phyloP scores from a whole-genome alignment of 495 filamentous ascomycete genomes.

The Daldinia vernicosa region DNA sequence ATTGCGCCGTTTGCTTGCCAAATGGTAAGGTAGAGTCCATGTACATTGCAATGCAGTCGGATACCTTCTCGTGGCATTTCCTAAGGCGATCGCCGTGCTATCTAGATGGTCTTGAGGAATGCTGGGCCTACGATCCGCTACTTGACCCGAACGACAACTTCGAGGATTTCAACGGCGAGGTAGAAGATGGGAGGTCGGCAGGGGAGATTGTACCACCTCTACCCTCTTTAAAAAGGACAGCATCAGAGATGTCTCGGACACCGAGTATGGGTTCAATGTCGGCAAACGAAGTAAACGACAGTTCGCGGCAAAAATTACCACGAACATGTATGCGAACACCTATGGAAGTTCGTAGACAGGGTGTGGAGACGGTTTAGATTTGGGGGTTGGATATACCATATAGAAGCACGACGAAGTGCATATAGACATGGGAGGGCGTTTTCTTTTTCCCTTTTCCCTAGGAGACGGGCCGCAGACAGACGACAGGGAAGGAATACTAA shows the following conservation, averaged over 20 bases:
- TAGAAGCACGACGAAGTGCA: slow-evolving; percentile 30
- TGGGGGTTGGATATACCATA: slow-evolving; percentile 41
- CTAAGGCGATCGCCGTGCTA: slow-evolving; percentile 55
- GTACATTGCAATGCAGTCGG: slow-evolving; percentile 62
- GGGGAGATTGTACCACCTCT: slow-evolving; percentile 57
- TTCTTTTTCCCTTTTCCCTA: slow-evolving; percentile 12
- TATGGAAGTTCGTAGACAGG: slow-evolving; percentile 46
- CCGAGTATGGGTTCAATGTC: slow-evolving; percentile 53
- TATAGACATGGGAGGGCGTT: slow-evolving; percentile 32
- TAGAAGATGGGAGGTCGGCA: slow-evolving; percentile 55
- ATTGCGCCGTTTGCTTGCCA: slow-evolving; percentile 60
- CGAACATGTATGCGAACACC: slow-evolving; percentile 42
- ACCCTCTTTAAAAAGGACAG: slow-evolving; percentile 56
- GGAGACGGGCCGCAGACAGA: slow-evolving; percentile 19
- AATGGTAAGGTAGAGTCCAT: slow-evolving; percentile 63
- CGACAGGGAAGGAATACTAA: slow-evolving; percentile 17
- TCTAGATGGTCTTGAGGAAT: slow-evolving; percentile 59
- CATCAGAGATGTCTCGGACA: slow-evolving; percentile 59
- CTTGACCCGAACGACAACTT: slow-evolving; percentile 55
- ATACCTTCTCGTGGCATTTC: slow-evolving; percentile 59
- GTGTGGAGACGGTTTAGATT: slow-evolving; percentile 46
- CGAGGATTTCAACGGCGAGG: slow-evolving; percentile 48
- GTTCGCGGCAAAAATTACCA: slow-evolving; percentile 44
- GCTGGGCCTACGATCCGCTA: slow-evolving; percentile 59
- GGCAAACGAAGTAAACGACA: slow-evolving; percentile 39